A percentile compares a stretch with the other conserved stretches of the same genome.
Evolutionary conservation across 345 rosid species (phyloP).

Genomic region (Pseudoturritis turrita): DNA sequence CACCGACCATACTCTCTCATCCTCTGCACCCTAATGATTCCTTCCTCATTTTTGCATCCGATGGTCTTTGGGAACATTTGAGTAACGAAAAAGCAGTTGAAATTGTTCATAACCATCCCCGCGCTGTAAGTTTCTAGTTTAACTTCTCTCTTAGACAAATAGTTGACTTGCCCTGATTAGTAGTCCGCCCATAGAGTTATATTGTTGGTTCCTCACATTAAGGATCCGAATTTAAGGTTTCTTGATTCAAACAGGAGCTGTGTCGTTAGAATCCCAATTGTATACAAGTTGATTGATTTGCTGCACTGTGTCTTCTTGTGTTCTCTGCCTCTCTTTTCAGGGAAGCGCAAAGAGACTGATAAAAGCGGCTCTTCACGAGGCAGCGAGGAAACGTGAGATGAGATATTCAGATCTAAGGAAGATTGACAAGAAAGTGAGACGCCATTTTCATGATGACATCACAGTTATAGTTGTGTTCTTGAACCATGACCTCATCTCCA

Average conservation of each 20-base stretch:
- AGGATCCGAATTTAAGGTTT: not conserved
- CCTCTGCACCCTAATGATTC: constrained; percentile 76
- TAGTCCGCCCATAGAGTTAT: not conserved
- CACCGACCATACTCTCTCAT: constrained; percentile 61
- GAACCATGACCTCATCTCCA: constrained; percentile 75
- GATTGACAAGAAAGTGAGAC: constrained; percentile 84
- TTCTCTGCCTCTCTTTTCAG: constrained; percentile 30
- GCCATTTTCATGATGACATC: constrained; percentile 94
- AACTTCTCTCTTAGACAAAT: not conserved
- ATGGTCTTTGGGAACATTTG: constrained; percentile 97
- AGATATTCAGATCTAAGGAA: constrained; percentile 82
- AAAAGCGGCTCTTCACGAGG: constrained; percentile 86
- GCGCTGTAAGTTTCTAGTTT: constrained; percentile 50
- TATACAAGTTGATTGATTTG: not conserved
- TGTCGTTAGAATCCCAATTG: not conserved
- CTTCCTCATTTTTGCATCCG: constrained; percentile 90
- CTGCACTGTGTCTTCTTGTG: not conserved
- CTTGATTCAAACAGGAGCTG: not conserved
- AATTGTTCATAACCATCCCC: constrained; percentile 74
- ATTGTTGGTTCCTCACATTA: not conserved
- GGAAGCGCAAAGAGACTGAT: constrained; percentile 89
- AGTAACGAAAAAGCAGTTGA: constrained; percentile 84
- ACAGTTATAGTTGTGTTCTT: constrained; percentile 83
- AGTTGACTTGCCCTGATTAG: not conserved
- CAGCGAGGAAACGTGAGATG: constrained; percentile 85